phyloP scores from a whole-genome alignment of 495 filamentous ascomycete genomes.

The Cladorrhinum samala region DNA sequence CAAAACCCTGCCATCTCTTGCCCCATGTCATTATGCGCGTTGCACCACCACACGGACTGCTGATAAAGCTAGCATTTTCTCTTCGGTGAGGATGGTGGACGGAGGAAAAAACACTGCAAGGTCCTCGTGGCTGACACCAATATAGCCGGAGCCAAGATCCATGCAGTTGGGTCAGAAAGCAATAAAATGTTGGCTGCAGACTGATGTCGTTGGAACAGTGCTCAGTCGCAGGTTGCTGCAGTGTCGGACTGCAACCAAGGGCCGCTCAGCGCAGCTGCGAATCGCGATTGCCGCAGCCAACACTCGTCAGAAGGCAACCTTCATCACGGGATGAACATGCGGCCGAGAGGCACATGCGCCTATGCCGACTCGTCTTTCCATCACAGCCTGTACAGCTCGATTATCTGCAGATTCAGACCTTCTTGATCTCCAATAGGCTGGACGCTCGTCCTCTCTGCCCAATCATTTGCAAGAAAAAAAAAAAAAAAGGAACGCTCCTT shows the following conservation, averaged over 20 bases:
- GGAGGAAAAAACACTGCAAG: no score
- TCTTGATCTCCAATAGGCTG: not conserved
- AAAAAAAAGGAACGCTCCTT: no score
- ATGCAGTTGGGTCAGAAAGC: not conserved
- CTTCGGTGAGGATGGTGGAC: not conserved
- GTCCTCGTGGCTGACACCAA: no score
- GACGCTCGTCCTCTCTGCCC: not conserved
- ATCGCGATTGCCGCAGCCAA: slow-evolving; percentile 13
- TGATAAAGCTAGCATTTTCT: not conserved
- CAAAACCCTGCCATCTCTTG: no score
- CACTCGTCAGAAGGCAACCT: not conserved
- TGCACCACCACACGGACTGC: no score
- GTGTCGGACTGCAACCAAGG: slow-evolving; percentile 2
- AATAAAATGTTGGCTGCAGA: not conserved
- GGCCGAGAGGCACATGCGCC: slow-evolving; percentile 3
- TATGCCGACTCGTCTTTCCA: not conserved
- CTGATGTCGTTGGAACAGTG: not conserved
- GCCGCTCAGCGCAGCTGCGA: slow-evolving; percentile 16
- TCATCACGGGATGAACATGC: slow-evolving; percentile 9
- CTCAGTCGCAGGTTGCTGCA: not conserved
- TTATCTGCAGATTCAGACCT: no score
- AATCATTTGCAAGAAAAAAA: not conserved
- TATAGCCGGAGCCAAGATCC: not conserved
- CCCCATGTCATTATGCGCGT: no score
- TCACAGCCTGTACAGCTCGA: no score